Conservation (phyloP, 2,329 filamentous ascomycete genomes). For the Fusarium begoniae region DNA sequence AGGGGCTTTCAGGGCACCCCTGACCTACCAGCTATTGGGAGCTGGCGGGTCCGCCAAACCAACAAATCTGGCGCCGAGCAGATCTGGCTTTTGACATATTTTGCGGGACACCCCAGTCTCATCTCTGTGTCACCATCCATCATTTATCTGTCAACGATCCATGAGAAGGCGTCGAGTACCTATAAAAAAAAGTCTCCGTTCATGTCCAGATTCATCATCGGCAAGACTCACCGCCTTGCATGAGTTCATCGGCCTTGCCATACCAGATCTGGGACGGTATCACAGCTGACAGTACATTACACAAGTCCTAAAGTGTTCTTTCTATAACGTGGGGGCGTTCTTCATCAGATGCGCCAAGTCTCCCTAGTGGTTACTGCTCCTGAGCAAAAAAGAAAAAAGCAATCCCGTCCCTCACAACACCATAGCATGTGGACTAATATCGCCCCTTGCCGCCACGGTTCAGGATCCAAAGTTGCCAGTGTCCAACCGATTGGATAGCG, state of each 20-base stretch:
- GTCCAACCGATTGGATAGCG: constrained; percentile 37
- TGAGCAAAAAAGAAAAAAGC: constrained; percentile 29
- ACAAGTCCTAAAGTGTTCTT: constrained; percentile 14
- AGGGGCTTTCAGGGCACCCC: constrained; percentile 40
- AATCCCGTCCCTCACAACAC: constrained; percentile 29
- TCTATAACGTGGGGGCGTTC: constrained; percentile 27
- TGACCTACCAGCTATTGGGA: constrained; percentile 32
- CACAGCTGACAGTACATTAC: constrained; percentile 4
- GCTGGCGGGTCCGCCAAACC: constrained; percentile 27
- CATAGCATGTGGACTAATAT: constrained; percentile 28
- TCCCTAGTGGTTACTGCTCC: constrained; percentile 27
- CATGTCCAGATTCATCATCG: constrained; percentile 3
- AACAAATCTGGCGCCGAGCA: constrained; percentile 41
- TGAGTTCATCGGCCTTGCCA: constrained; percentile 28
- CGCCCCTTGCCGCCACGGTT: constrained; percentile 27
- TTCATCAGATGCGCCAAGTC: constrained; percentile 33
- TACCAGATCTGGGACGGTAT: constrained; percentile 26
- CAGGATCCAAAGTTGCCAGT: constrained; percentile 40
- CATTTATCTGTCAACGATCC: constrained; percentile 35
- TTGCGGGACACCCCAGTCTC: constrained; percentile 46
- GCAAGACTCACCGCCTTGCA: constrained; percentile 31
- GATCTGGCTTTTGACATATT: constrained; percentile 46
- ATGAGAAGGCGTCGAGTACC: constrained; percentile 20
- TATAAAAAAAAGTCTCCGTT: constrained; percentile 25
- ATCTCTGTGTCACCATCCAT: constrained; percentile 45